phyloP scores from a whole-genome alignment of 2,329 filamentous ascomycete genomes.

The Chrysoporthe deuterocubensis region DNA sequence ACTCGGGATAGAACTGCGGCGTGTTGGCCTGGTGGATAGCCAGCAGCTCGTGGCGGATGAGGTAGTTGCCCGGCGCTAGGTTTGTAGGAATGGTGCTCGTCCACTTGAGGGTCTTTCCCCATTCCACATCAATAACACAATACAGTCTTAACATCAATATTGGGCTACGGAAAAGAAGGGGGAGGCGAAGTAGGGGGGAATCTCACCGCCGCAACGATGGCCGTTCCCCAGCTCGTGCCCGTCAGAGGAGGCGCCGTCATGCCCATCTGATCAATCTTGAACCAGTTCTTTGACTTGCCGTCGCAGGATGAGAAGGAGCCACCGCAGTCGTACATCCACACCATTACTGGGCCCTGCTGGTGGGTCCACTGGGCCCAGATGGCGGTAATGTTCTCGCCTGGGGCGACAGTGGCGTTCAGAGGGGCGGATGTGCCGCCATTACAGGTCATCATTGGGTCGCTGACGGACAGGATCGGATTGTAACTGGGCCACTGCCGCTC shows the following conservation, averaged over 20 bases:
- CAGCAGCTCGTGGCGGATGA: constrained; percentile 61
- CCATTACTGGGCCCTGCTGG: constrained; percentile 61
- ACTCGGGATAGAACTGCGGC: constrained; percentile 60
- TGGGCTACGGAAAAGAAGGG: neutral
- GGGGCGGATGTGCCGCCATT: constrained; percentile 56
- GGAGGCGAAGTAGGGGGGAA: neutral
- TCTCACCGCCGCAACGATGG: constrained; percentile 43
- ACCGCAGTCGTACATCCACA: constrained; percentile 59
- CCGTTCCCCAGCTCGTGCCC: constrained; percentile 53
- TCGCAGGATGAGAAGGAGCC: constrained; percentile 53
- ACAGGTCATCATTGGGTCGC: constrained; percentile 57
- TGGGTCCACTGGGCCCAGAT: constrained; percentile 63
- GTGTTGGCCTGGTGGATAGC: constrained; percentile 58
- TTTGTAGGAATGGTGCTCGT: constrained; percentile 53
- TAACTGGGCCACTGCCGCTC: constrained; percentile 62
- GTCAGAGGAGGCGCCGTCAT: constrained; percentile 49
- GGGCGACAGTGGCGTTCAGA: constrained; percentile 48
- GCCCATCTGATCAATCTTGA: constrained; percentile 62
- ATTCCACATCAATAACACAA: neutral
- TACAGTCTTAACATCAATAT: neutral
- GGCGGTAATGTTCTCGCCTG: constrained; percentile 53
- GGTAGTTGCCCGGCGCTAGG: constrained; percentile 57
- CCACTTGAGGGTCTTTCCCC: constrained; percentile 46
- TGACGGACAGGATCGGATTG: constrained; percentile 55
- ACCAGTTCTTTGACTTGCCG: constrained; percentile 58